Evolutionary conservation across 768 basidiomycete genomes (phyloP), one percentile per base, ranked within the genome.

Genomic region (Macrolepiota fuliginosa): DNA sequence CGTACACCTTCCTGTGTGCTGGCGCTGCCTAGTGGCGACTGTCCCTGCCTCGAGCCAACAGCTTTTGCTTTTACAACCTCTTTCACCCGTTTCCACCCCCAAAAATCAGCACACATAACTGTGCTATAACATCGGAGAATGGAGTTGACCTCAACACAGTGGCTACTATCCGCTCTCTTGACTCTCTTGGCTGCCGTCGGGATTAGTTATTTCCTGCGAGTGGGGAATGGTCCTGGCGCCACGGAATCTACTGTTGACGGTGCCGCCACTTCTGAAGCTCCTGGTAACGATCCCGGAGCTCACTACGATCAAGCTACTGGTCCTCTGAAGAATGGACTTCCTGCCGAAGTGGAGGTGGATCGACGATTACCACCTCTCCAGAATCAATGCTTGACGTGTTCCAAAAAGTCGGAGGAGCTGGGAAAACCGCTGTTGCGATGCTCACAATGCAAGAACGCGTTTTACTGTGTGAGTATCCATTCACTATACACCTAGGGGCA

Each of bases 381-480:
- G 47, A 24, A 50, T 27, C 35, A 51, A 19, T 58, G 57, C 24
- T n/a, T 58, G 9, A 22, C 47, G 3, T 58, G 57, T 19, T 6
- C 5, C 40, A 39, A 40, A 12, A 36, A 51, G 35, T 45, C 19
- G 5, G 49, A 50, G 36, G 47, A 51, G 19, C 46, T 49, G 4
- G 57, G 57, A 36, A 51, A 58, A 13, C 37, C 57, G 32, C 19
- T 58, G 2, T 27, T 51, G 12, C 32, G 57, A 4, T 58, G 57
- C n/a, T 58, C 57, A 15, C 57, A 58, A 39, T 58, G 57, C 49
- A 58, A 58, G 25, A 39, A 50, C 32, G 56, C 56, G 7, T 57
- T 57, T 47, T 57, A 57, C 35, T 57, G 56, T 39, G 56, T 57
- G 56, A 57, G 56, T 57, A 4, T 19, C 22, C 2, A 12, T 42